Conservation (phyloP, 2,329 filamentous ascomycete species). For the Talaromyces pinophilus region DNA sequence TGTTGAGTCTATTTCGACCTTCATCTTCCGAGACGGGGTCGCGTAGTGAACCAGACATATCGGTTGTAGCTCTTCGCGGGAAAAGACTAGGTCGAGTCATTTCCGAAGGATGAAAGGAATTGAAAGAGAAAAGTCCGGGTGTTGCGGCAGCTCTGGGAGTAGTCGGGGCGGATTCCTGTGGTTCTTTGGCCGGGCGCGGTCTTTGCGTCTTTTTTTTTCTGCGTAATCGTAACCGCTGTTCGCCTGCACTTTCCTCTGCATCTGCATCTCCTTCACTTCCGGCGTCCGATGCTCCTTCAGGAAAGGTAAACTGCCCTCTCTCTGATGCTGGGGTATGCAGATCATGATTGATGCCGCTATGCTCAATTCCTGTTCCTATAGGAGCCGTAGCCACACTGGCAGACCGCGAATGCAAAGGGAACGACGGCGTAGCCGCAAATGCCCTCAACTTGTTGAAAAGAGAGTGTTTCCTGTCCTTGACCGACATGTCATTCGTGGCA, state of each 20-base stretch:
- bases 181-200: conserved; percentile 59
- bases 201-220: conserved; percentile 68
- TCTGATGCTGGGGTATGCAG: conserved; percentile 52
- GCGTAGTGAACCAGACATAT: conserved; percentile 53
- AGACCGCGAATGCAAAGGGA: conserved; percentile 53
- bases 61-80: conserved; percentile 66
- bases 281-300: conserved; percentile 57
- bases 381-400: conserved; percentile 50
- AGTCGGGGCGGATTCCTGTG: conserved; percentile 63
- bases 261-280: conserved; percentile 75
- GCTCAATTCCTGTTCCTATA: conserved; percentile 42
- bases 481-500: conserved; percentile 53
- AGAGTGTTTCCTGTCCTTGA: conserved; percentile 62
- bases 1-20: conserved; percentile 63
- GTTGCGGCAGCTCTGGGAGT: conserved; percentile 57
- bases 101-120: conserved; percentile 48
- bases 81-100: conserved; percentile 54
- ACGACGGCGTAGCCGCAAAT: conserved; percentile 59
- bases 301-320: conserved; percentile 53
- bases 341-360: conserved; percentile 34
- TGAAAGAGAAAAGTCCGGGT: conserved; percentile 42
- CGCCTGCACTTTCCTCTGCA: conserved; percentile 83
- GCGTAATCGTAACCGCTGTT: conserved; percentile 58
- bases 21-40: conserved; percentile 75
- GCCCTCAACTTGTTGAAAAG: conserved; percentile 79